These are phyloP conservation scores for Komagataella phaffii DNA, from an alignment of 805 yeast species.

Conservation along the genomic window DNA sequence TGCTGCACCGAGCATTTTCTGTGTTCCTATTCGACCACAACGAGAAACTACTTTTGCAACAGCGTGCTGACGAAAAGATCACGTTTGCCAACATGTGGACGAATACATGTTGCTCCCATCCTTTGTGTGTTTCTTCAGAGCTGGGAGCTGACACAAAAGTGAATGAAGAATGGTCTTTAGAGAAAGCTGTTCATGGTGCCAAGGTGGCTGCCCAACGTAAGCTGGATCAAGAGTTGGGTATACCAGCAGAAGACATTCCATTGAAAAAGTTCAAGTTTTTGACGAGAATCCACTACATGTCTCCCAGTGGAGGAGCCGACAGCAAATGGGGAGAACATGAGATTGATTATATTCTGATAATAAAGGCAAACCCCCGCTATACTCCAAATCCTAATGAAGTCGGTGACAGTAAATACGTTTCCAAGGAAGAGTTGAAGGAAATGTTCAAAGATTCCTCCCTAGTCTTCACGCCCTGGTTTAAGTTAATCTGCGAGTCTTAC, in stretches of 20 bases:
- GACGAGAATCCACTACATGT: slow-evolving; percentile 91
- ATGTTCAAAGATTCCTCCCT: slow-evolving; percentile 60
- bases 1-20: slow-evolving; percentile 90
- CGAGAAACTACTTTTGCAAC: slow-evolving; percentile 73
- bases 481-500: slow-evolving; percentile 83
- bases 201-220: slow-evolving; percentile 86
- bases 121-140: slow-evolving; percentile 73
- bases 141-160: slow-evolving; percentile 35
- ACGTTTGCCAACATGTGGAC: slow-evolving; percentile 98
- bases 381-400: slow-evolving; percentile 73
- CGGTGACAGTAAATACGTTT: slow-evolving; percentile 65
- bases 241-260: slow-evolving; percentile 41
- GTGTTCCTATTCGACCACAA: slow-evolving; percentile 82
- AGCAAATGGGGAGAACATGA: slow-evolving; percentile 93
- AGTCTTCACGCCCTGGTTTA: slow-evolving; percentile 96
- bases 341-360: slow-evolving; percentile 84
- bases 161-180: slow-evolving; percentile 22
- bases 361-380: slow-evolving; percentile 35
- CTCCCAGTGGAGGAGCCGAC: slow-evolving; percentile 52
- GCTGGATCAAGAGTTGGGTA: slow-evolving; percentile 88
- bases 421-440: slow-evolving; percentile 44
- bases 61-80: slow-evolving; percentile 92
- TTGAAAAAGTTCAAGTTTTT: slow-evolving; percentile 62
- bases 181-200: slow-evolving; percentile 61
- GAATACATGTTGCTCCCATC: slow-evolving; percentile 97